Conservation (phyloP, 2,329 filamentous ascomycete species). For the Nigrospora osmanthi region DNA sequence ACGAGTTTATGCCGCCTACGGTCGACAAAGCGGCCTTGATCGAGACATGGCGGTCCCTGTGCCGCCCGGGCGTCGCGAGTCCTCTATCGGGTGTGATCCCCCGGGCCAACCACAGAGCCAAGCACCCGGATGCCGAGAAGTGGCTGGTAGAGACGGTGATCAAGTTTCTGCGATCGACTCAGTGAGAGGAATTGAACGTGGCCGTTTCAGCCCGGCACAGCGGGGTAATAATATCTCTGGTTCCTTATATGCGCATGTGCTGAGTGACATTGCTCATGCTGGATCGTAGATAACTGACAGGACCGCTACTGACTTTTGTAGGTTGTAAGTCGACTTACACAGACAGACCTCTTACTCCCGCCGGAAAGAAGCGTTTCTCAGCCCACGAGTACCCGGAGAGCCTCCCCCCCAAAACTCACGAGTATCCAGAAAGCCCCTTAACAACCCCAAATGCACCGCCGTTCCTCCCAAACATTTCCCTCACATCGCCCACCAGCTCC, state of each 20-base stretch:
- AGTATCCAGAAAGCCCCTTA: constrained; percentile 18
- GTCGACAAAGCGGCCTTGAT: background rate
- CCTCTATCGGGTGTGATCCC: background rate
- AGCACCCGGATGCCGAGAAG: background rate
- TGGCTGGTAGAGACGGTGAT: constrained; percentile 1
- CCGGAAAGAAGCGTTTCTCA: too few relatives aligned
- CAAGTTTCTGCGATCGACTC: background rate
- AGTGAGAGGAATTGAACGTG: too few relatives aligned
- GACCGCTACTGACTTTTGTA: too few relatives aligned
- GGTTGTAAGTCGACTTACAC: too few relatives aligned
- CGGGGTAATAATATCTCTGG: too few relatives aligned
- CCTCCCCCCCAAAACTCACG: too few relatives aligned
- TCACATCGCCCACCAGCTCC: constrained; percentile 42
- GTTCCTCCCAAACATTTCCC: constrained; percentile 47
- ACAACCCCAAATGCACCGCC: constrained; percentile 33
- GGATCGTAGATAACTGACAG: too few relatives aligned
- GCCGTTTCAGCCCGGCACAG: too few relatives aligned
- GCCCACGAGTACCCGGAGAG: too few relatives aligned
- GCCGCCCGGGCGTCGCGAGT: background rate
- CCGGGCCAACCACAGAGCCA: background rate
- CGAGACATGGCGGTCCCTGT: background rate
- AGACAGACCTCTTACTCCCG: too few relatives aligned
- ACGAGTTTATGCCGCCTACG: background rate
- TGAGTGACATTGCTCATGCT: too few relatives aligned
- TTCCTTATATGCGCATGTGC: too few relatives aligned